A percentile compares a stretch with the other conserved stretches of the same genome.
These are phyloP conservation scores for Cinnamomum chago DNA, from an alignment of 164 flowering plant species.

Conservation along the genomic window DNA sequence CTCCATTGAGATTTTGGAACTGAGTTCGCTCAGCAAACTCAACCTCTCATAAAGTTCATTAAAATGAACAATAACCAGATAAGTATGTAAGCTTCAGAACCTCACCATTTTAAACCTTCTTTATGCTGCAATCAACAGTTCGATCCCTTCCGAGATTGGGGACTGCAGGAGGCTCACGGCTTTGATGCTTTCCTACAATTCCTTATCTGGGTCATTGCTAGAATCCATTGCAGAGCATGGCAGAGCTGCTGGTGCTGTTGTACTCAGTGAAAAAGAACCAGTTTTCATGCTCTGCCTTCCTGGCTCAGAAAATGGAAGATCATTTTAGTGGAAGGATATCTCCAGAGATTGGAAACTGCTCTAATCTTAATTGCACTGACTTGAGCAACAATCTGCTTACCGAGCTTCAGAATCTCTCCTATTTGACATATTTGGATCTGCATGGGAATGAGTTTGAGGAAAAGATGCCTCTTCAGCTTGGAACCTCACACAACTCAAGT, in stretches of 20 bases:
- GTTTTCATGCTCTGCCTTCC: slow-evolving; percentile 59
- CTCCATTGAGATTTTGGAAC: slow-evolving; percentile 34
- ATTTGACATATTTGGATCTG: slow-evolving; percentile 57
- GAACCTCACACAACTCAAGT: slow-evolving; percentile 54
- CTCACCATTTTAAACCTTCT: slow-evolving; percentile 45
- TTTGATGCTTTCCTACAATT: slow-evolving; percentile 65
- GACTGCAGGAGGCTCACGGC: slow-evolving; percentile 44
- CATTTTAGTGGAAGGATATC: slow-evolving; percentile 54
- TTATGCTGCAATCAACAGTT: slow-evolving; percentile 50
- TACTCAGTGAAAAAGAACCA: slow-evolving; percentile 62
- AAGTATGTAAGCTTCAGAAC: slow-evolving; percentile 49
- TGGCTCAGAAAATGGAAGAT: slow-evolving; percentile 63
- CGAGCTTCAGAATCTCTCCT: slow-evolving; percentile 61
- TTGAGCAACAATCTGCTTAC: slow-evolving; percentile 47
- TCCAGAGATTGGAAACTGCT: slow-evolving; percentile 63
- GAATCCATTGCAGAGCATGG: slow-evolving; percentile 43
- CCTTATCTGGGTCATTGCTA: slow-evolving; percentile 58
- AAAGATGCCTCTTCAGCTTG: slow-evolving; percentile 52
- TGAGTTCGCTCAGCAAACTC: slow-evolving; percentile 37
- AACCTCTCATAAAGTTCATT: slow-evolving; percentile 70
- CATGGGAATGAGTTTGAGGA: slow-evolving; percentile 55
- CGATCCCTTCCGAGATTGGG: slow-evolving; percentile 63
- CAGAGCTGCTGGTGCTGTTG: slow-evolving; percentile 42
- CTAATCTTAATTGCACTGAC: slow-evolving; percentile 41
- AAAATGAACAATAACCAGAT: slow-evolving; percentile 47